Percentiles rank a stretch among this genome's conserved stretches.
Evolutionary conservation across 768 basidiomycete genomes (phyloP).

Genomic region (Aureoboletus auriporus): DNA sequence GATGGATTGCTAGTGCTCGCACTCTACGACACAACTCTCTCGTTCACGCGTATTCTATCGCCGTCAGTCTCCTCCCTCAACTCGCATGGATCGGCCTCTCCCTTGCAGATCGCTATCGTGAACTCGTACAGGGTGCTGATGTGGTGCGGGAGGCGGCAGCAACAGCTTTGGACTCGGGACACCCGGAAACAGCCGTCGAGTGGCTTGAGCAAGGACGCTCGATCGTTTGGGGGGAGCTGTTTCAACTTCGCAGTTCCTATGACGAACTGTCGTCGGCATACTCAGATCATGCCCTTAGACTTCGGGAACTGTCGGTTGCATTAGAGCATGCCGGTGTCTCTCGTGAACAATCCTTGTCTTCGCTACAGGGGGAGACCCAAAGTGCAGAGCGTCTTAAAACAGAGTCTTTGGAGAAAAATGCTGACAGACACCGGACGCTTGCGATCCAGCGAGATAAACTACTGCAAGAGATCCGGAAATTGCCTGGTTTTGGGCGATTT

Average conservation of each 20-base stretch:
- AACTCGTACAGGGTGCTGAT: slow-evolving; percentile 5
- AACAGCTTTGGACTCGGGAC: slow-evolving; percentile 12
- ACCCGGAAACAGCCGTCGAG: slow-evolving; percentile 5
- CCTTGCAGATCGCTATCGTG: slow-evolving; percentile 12
- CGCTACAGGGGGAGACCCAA: not conserved
- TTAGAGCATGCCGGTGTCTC: not conserved
- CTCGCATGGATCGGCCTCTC: slow-evolving; percentile 14
- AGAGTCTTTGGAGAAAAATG: slow-evolving; percentile 1
- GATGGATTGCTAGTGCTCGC: slow-evolving; percentile 4
- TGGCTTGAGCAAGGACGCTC: slow-evolving; percentile 18
- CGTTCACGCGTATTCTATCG: slow-evolving; percentile 16
- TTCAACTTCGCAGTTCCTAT: slow-evolving; percentile 10
- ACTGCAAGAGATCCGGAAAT: not conserved
- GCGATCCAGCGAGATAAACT: slow-evolving; percentile 4
- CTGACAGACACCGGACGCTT: slow-evolving; percentile 1
- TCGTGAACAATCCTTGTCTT: not conserved
- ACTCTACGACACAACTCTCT: slow-evolving; percentile 5
- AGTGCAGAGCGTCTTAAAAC: not conserved
- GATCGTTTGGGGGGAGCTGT: slow-evolving; percentile 12
- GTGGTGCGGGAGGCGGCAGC: slow-evolving; percentile 22
- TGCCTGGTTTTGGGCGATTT: slow-evolving; percentile 6
- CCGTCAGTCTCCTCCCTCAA: slow-evolving; percentile 22
- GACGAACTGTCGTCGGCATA: slow-evolving; percentile 1
- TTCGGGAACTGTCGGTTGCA: not conserved
- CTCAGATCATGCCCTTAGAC: slow-evolving; percentile 5